These are phyloP conservation scores for Heritiera fomes DNA, from an alignment of 345 rosid genomes.

Conservation along the genomic window DNA sequence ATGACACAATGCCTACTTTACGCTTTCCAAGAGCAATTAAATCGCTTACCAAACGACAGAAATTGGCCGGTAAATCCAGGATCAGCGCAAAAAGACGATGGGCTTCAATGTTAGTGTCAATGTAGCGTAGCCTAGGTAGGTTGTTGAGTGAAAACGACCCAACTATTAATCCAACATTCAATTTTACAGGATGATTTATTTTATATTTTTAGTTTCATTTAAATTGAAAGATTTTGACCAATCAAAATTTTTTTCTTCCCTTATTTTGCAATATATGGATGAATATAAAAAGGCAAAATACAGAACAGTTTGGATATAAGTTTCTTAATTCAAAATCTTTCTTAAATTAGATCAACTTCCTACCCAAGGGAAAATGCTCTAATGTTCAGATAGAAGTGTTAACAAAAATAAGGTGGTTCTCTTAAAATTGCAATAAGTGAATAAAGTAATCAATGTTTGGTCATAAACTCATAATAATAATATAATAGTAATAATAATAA, in stretches of 20 bases:
- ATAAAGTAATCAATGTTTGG: background rate
- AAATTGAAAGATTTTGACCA: background rate
- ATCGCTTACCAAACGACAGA: background rate
- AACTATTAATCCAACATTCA: too few relatives aligned
- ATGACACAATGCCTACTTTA: background rate
- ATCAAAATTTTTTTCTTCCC: background rate
- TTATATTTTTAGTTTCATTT: background rate
- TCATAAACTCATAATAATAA: too few relatives aligned
- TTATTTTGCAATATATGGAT: too few relatives aligned
- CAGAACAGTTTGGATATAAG: background rate
- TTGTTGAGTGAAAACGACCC: slow-evolving; percentile 21
- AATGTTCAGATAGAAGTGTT: background rate
- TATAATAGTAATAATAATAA: too few relatives aligned
- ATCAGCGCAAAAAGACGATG: background rate
- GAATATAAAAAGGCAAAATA: background rate
- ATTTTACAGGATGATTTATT: too few relatives aligned
- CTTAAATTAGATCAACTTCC: background rate
- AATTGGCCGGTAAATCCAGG: background rate
- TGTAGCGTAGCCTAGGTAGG: background rate
- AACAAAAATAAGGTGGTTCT: background rate
- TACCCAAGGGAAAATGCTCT: background rate
- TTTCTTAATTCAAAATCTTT: background rate
- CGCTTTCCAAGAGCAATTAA: slow-evolving; percentile 11
- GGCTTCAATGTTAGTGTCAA: too few relatives aligned
- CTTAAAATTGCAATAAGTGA: too few relatives aligned